These are phyloP conservation scores for Pseudopediastrum boryanum DNA, from an alignment of 139 green algal species.

Conservation along the genomic window DNA sequence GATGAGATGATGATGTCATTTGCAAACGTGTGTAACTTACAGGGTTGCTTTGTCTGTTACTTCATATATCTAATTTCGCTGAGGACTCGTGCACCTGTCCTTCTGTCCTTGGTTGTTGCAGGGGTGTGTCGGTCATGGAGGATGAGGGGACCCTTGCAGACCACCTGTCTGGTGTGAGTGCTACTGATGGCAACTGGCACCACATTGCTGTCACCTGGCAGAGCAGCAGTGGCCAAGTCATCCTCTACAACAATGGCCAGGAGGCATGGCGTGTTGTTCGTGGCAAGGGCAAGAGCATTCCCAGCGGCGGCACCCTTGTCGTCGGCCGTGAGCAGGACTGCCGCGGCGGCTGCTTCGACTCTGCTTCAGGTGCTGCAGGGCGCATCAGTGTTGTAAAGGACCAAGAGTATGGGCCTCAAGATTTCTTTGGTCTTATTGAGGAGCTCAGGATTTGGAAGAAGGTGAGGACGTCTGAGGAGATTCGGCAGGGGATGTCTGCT, in stretches of 20 bases:
- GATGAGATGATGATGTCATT: too few species aligned
- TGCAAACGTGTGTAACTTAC: too few species aligned
- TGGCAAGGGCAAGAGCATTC: slow-evolving; percentile 68
- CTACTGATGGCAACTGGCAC: slow-evolving; percentile 86
- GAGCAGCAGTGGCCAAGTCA: slow-evolving; percentile 52
- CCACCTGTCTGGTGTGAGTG: slow-evolving; percentile 71
- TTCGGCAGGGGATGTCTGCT: slow-evolving; percentile 62
- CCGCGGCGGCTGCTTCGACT: slow-evolving; percentile 88
- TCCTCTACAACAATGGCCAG: slow-evolving; percentile 84
- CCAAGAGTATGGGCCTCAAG: slow-evolving; percentile 80
- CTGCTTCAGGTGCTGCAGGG: slow-evolving; percentile 59
- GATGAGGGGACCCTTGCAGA: slow-evolving; percentile 79
- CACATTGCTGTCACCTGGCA: slow-evolving; percentile 88
- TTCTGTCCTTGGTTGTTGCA: too few species aligned
- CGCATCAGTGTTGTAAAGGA: slow-evolving; percentile 43
- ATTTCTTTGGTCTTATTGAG: slow-evolving; percentile 72
- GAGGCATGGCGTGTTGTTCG: slow-evolving; percentile 74
- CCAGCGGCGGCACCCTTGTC: slow-evolving; percentile 83
- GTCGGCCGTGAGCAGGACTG: slow-evolving; percentile 90
- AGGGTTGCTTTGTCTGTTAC: too few species aligned
- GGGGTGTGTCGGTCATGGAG: slow-evolving; percentile 85
- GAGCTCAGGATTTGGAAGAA: slow-evolving; percentile 84
- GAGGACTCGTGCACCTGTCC: too few species aligned
- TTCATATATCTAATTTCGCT: too few species aligned
- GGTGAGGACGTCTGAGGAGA: slow-evolving; percentile 73